Base-by-base conservation (phyloP, 2,329 filamentous ascomycete genomes). In the Aureobasidium zeae region DNA sequence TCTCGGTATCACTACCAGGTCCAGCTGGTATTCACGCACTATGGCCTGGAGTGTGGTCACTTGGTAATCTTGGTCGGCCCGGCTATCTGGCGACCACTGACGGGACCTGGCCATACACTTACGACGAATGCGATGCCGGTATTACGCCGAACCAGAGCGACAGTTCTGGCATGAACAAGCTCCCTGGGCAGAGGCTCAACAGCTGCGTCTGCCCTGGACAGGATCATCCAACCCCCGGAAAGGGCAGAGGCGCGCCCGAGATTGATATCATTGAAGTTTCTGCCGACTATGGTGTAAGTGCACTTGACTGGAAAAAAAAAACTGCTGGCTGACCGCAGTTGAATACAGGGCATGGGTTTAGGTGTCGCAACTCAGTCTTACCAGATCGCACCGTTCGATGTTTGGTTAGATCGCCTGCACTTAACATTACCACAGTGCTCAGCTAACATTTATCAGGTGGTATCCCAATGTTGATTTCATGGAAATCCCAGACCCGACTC, bases 91-190 rank as follows among this genome's bases (percentile, higher is more conserved):
- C 68, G 2, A 72, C 70, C 1, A 74, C 70, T 1, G 71, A 74
- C 15, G 71, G 71, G 5, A 56, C 72, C 46, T 74, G 71, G 71
- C 71, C 71, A 2, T 74, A 73, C 50, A 73, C 70, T 0, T 74
- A 74, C 52, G 58, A 69, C 38, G 60, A 62, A 13, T 74, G 71
- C 51, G 71, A 71, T 46, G 59, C 53, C 12, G 68, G 68, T n/a
- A 71, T 71, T 42, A 71, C 67, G 2, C 66, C 67, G 2, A 71
- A 71, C 49, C 68, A 71, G 46, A 69, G 67, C 2, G 60, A 58
- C 42, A 53, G 57, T 6, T 65, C 68, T 45, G 68, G 68, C 1
- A 53, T 63, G 4, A 68, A 62, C 32, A 55, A 58, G 28, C 54
- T 70, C 5, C 67, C 67, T 4, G 68, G 68, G 5, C 66, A 70